phyloP scores from a whole-genome alignment of 2,329 filamentous ascomycete species.

The Pyrenophora graminea region DNA sequence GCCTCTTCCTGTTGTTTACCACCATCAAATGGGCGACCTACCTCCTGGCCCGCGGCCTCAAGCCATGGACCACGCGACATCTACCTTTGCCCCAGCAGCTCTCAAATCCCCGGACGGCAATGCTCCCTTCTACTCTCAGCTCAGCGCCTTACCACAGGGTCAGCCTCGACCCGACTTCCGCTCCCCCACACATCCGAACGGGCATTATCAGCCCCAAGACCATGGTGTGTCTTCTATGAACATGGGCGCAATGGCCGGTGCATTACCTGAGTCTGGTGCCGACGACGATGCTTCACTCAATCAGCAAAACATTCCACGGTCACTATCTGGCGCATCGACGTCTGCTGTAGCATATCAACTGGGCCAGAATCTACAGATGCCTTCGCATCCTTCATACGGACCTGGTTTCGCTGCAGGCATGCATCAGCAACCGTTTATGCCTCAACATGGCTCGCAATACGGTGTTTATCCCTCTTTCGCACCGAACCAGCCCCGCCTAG shows the following conservation, averaged over 20 bases:
- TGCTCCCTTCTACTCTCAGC: slow-evolving; percentile 46
- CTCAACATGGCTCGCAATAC: slow-evolving; percentile 31
- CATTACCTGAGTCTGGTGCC: slow-evolving; percentile 43
- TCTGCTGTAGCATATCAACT: slow-evolving; percentile 49
- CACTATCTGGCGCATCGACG: slow-evolving; percentile 45
- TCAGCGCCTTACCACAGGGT: slow-evolving; percentile 38
- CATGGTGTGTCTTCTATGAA: slow-evolving; percentile 37
- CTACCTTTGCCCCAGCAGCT: slow-evolving; percentile 28
- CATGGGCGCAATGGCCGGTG: slow-evolving; percentile 43
- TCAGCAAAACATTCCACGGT: slow-evolving; percentile 33
- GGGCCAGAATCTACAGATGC: slow-evolving; percentile 46
- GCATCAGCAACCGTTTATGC: slow-evolving; percentile 37
- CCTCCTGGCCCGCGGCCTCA: slow-evolving; percentile 37
- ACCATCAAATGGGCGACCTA: slow-evolving; percentile 49
- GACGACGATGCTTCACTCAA: slow-evolving; percentile 22
- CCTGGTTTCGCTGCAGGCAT: slow-evolving; percentile 31
- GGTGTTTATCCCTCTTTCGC: slow-evolving; percentile 29
- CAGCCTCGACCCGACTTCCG: slow-evolving; percentile 37
- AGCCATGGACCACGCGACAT: slow-evolving; percentile 36
- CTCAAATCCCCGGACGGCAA: slow-evolving; percentile 30
- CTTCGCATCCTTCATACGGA: slow-evolving; percentile 33
- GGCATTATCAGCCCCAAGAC: slow-evolving; percentile 34
- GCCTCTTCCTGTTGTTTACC: slow-evolving; percentile 46
- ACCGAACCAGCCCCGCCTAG: slow-evolving; percentile 31
- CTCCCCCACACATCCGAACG: slow-evolving; percentile 28